A percentile compares a stretch with the other conserved stretches of the same genome.
Evolutionary conservation across 139 green algal species (phyloP).

Genomic region (Coelastrella sp.): DNA sequence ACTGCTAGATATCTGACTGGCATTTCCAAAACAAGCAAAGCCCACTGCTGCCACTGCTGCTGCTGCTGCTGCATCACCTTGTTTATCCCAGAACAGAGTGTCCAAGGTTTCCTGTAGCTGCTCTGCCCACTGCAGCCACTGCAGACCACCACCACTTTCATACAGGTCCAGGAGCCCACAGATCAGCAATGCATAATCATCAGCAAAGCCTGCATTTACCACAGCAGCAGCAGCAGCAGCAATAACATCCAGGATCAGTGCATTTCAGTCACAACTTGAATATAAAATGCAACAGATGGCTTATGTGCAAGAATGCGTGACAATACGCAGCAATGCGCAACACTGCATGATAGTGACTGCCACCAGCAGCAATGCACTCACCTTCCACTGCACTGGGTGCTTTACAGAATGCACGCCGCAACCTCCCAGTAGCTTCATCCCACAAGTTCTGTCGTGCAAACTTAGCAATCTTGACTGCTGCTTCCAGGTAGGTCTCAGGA

Average conservation of each 20-base stretch:
- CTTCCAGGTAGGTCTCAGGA: slow-evolving; percentile 71
- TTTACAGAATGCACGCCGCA: slow-evolving; percentile 79
- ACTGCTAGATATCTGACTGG: too few relatives aligned
- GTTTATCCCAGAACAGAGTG: slow-evolving; percentile 84
- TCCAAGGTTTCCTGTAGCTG: slow-evolving; percentile 84
- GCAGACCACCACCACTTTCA: slow-evolving; percentile 66
- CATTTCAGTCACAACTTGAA: too few relatives aligned
- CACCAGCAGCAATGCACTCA: neutral
- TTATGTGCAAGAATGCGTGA: too few relatives aligned
- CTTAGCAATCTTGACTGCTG: slow-evolving; percentile 60
- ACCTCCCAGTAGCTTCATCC: slow-evolving; percentile 57
- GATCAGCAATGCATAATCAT: slow-evolving; percentile 84
- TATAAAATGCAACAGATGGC: too few relatives aligned
- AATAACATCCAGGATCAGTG: too few relatives aligned
- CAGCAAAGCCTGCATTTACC: slow-evolving; percentile 51
- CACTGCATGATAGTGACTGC: neutral
- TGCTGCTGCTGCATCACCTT: too few relatives aligned
- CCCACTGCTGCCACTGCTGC: too few relatives aligned
- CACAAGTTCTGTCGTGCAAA: slow-evolving; percentile 84
- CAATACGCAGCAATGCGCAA: neutral
- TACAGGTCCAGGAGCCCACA: slow-evolving; percentile 88
- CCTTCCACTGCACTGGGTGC: slow-evolving; percentile 60
- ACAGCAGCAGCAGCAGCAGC: neutral
- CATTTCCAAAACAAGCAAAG: too few relatives aligned
- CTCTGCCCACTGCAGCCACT: slow-evolving; percentile 85